Conservation (phyloP, 1,284 basidiomycete species). For the Microbotryum silenes-acaulis region DNA sequence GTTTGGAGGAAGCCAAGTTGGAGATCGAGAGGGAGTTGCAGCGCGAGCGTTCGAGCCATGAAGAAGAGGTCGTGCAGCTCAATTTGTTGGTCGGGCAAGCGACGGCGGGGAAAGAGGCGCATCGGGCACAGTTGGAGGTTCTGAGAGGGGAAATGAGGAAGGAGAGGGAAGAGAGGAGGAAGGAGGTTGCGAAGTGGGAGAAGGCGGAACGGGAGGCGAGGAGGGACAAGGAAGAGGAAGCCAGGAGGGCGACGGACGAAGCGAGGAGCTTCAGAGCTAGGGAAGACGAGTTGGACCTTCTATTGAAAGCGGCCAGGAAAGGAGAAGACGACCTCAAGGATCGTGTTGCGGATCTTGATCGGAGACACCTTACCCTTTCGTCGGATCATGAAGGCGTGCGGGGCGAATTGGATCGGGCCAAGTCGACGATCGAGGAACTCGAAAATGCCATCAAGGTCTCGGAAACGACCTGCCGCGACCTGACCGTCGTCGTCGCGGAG, state of each 20-base stretch:
- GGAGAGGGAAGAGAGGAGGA: not conserved
- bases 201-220: conserved; percentile 9
- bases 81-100: conserved; percentile 1
- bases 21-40: conserved; percentile 62
- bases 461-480: conserved; percentile 8
- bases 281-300: conserved; percentile 17
- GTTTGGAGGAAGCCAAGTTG: conserved; percentile 59
- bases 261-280: conserved; percentile 9
- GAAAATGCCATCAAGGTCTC: not conserved
- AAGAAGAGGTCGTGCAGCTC: conserved; percentile 29
- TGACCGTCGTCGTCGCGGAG: conserved; percentile 44
- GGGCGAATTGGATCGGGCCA: conserved; percentile 12
- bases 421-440: conserved; percentile 7
- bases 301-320: conserved; percentile 10
- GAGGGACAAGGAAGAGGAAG: conserved; percentile 4
- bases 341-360: conserved; percentile 50
- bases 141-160: not conserved
- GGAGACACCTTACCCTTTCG: conserved; percentile 12
- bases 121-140: not conserved
- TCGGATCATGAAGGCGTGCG: conserved; percentile 17
- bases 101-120: not conserved
- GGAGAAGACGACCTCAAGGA: conserved; percentile 46
- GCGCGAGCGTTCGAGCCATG: conserved; percentile 23
- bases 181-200: not conserved
- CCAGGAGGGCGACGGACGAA: conserved; percentile 2